phyloP scores from a whole-genome alignment of 345 rosid species.

The Nephelium lappaceum region DNA sequence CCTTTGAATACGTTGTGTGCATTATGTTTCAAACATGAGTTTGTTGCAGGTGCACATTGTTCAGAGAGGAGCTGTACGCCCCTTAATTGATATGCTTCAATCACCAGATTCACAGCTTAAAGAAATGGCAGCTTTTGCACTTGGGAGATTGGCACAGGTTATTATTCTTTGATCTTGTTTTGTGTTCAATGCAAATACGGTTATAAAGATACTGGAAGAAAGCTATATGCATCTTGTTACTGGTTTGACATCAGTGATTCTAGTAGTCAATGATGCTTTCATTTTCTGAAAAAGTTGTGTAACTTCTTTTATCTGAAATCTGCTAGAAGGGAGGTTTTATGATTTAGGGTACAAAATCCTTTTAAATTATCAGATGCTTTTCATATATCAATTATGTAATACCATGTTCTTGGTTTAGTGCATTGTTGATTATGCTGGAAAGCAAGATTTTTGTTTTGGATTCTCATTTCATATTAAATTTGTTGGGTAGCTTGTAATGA shows the following conservation, averaged over 20 bases:
- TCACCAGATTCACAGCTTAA: conserved; percentile 62
- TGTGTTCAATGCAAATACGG: neutral
- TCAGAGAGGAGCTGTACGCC: conserved; percentile 74
- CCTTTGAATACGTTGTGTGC: neutral
- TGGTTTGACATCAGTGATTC: neutral
- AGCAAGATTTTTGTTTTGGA: neutral
- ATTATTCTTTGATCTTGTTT: conserved; percentile 2
- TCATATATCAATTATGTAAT: neutral
- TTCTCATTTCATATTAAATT: neutral
- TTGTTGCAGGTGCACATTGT: conserved; percentile 73
- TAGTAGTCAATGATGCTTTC: neutral
- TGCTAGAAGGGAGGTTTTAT: neutral
- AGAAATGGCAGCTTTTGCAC: conserved; percentile 85
- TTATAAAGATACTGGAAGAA: neutral
- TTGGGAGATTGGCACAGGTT: conserved; percentile 88
- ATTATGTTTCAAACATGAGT: neutral
- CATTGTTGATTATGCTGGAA: neutral
- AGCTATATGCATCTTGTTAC: conserved; percentile 4
- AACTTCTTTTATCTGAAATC: neutral
- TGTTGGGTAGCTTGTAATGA: neutral
- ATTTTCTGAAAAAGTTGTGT: conserved; percentile 11
- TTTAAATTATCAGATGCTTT: neutral
- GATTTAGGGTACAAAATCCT: neutral
- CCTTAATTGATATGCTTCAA: conserved; percentile 71
- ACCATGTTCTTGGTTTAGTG: neutral